Evolutionary conservation across 2,329 filamentous ascomycete species (phyloP).

Genomic region (Colletotrichum sp.): DNA sequence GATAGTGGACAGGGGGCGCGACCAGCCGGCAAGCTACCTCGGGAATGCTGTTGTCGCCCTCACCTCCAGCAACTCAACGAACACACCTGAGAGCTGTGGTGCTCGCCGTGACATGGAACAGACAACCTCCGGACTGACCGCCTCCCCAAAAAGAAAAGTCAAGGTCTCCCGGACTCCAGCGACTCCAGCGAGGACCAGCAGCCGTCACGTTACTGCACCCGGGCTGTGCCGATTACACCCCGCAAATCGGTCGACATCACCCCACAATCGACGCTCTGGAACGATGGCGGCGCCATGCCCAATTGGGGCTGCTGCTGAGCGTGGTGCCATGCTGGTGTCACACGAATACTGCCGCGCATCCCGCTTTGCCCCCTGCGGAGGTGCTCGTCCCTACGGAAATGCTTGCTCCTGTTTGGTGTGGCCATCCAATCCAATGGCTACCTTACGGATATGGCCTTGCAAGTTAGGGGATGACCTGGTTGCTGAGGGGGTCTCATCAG

Average conservation of each 20-base stretch:
- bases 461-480: not conserved
- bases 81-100: not conserved
- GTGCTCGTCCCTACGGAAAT: not conserved
- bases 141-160: not conserved
- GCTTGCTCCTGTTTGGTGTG: not conserved
- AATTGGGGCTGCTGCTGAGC: conserved; percentile 8
- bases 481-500: conserved; percentile 8
- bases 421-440: not conserved
- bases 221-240: conserved; percentile 20
- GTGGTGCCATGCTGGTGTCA: conserved; percentile 19
- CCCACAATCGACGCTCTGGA: conserved; percentile 20
- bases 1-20: conserved; percentile 1
- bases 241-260: conserved; percentile 21
- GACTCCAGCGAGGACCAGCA: not conserved
- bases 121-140: not conserved
- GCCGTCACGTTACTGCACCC: conserved; percentile 14
- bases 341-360: conserved; percentile 15
- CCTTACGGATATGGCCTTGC: not conserved
- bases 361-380: conserved; percentile 16
- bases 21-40: not conserved
- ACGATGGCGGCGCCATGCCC: conserved; percentile 18
- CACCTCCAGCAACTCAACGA: not conserved
- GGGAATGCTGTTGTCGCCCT: not conserved
- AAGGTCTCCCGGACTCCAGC: not conserved
- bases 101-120: not conserved